Evolutionary conservation across 306 rosid genomes (phyloP), one percentile per base, ranked within the genome.

Genomic region (Cyclanthera cordifolia): DNA sequence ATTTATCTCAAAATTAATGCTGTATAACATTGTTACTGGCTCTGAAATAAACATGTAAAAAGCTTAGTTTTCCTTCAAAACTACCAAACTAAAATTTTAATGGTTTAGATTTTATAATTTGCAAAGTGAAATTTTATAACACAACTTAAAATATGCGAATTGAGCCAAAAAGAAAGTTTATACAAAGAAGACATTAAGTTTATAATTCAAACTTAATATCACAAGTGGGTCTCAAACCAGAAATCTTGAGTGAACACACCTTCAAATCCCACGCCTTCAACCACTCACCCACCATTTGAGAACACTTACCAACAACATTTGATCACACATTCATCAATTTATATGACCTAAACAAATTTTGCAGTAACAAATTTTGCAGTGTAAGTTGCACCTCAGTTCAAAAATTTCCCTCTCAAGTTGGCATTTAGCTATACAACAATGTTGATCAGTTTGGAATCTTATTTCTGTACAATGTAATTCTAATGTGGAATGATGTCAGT

Each of bases 401-500:
- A 61, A 53, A 60, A 79, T 25, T 56, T n/a, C 47, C 46, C 24
- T 47, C 46, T 60, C 61, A 53, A 25, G 54, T 69, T 52, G 68
- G 78, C 72, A 55, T 75, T 69, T 54, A 54, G 72, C 88, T 78
- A 84, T 84, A 34, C n/a, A 80, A 80, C 81, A 76, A 53, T 28
- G 70, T 73, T 72, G 57, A 79, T 78, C 73, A 39, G 73, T 67
- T 70, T 48, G 71, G 50, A 64, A 21, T 4, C 49, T 39, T 61
- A 4, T 34, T 61, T 17, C 70, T 64, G 70, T 64, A 64, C 70
- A 64, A 43, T 64, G 68, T 64, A 43, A 13, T 41, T 64, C 70
- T 64, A 64, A 39, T 64, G 4, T 43, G 53, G 17, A 64, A 64
- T 21, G 19, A 43, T 64, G 69, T 43, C 69, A 19, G 41, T 34